Conservation (phyloP, 257 asterid species). For the Lycium barbarum region DNA sequence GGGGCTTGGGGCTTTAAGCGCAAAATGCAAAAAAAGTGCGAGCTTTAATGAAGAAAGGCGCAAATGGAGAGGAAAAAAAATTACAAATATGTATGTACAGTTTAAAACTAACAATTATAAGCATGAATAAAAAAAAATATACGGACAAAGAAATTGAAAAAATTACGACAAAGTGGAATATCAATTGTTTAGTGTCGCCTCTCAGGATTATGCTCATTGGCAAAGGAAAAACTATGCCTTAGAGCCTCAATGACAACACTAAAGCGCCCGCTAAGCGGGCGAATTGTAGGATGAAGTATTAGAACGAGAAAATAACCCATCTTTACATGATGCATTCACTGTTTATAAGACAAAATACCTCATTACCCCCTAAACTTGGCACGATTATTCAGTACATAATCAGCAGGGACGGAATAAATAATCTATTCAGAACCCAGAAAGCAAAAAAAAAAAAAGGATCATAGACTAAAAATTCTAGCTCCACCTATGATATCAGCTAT, state of each 20-base stretch:
- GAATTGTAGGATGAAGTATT: background rate
- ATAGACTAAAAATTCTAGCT: background rate
- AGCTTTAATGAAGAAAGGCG: background rate
- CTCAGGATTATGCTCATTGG: background rate
- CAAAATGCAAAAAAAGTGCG: background rate
- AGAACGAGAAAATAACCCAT: background rate
- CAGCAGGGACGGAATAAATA: background rate
- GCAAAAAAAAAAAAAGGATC: too few relatives aligned
- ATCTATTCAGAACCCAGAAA: background rate
- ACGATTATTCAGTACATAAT: background rate
- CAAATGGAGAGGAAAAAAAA: background rate
- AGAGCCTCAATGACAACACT: background rate
- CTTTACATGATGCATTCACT: background rate
- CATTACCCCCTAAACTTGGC: background rate
- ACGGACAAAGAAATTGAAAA: background rate
- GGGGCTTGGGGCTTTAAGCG: background rate
- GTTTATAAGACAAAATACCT: background rate
- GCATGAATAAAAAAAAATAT: too few relatives aligned
- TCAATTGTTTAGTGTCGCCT: background rate
- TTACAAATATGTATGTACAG: background rate
- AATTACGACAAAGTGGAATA: background rate
- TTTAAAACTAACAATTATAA: background rate
- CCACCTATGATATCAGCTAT: constrained; percentile 32
- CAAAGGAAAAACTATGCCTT: background rate
- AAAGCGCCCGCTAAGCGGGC: background rate